Base-by-base conservation (phyloP, 1,139 yeast genomes). In the Saccharomyces hybrid region DNA sequence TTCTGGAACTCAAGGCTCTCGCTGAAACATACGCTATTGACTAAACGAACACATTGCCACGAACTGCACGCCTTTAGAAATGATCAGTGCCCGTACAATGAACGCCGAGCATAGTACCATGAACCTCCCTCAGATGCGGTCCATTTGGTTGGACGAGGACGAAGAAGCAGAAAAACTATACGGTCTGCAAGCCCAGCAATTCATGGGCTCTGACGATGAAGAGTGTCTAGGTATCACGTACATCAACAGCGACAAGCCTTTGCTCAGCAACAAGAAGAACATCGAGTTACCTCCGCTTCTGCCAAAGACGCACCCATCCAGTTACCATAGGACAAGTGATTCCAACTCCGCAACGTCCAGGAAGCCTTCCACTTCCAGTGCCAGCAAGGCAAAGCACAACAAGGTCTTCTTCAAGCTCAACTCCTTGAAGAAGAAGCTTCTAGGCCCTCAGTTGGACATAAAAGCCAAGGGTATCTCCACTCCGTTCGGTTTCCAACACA, bases 91-190 rank as follows among this genome's bases (percentile, higher is more conserved):
- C 9, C 2, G 25, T 38, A 38, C 23, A 1, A 38, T 5, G 25
- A 38, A 38, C 13, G 11, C 2, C 3, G 42, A 11, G 23, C 9
- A 16, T 11, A 19, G 6, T 3, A 1, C 0, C 49, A 31, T 52
- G 44, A 19, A 38, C 19, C 28, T 48, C 3, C 71, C 71, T 16
- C 70, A 66, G 52, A 73, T 72, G 73, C 71, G 69, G 55, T 72
- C 75, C 29, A 73, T 73, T 49, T 73, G 76, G 76, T 55, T 73
- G 38, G 76, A 73, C 52, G 75, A 73, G 28, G 75, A 70, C 53
- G 61, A 67, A 54, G 71, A 68, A 44, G 67, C 66, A 8, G 71
- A 67, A 49, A 66, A 61, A 53, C 58, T 64, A 51, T 68, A 68
- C 49, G 52, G 48, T 5, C 49, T 46, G 32, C 44, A 28, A 25